These are phyloP conservation scores for Vanilla planifolia DNA, from an alignment of 106 monocot species.

Conservation along the genomic window DNA sequence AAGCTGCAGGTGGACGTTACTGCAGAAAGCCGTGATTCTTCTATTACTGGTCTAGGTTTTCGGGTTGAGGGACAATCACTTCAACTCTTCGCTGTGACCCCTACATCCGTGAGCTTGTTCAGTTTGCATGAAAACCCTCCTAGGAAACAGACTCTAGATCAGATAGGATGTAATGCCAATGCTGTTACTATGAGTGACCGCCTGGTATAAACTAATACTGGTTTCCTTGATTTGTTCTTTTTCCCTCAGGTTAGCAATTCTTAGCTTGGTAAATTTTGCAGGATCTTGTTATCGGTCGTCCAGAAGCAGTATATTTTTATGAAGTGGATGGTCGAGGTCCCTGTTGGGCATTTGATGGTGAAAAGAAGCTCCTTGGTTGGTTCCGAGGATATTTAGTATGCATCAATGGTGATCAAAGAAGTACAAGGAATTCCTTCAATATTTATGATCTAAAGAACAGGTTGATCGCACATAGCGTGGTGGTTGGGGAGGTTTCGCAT, in stretches of 20 bases:
- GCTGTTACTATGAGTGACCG: conserved; percentile 88
- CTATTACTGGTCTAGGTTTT: conserved; percentile 77
- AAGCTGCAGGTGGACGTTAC: conserved; percentile 56
- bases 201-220: conserved; percentile 38
- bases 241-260: not conserved
- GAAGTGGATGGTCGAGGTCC: conserved; percentile 93
- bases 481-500: conserved; percentile 76
- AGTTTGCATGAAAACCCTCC: conserved; percentile 77
- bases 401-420: conserved; percentile 65
- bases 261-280: conserved; percentile 20
- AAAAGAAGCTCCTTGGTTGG: conserved; percentile 93
- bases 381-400: conserved; percentile 93
- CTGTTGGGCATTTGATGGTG: conserved; percentile 98
- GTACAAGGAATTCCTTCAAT: conserved; percentile 57
- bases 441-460: conserved; percentile 92
- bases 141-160: conserved; percentile 73
- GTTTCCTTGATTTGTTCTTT: not conserved
- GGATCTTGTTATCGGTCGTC: conserved; percentile 92
- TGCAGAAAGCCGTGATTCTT: conserved; percentile 26
- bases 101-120: conserved; percentile 72
- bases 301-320: conserved; percentile 97
- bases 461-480: conserved; percentile 85
- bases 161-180: conserved; percentile 73
- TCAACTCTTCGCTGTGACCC: conserved; percentile 84
- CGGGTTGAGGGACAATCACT: conserved; percentile 70